Evolutionary conservation across 345 rosid species (phyloP), one percentile per base, ranked within the genome.

Genomic region (Acer yangbiense): DNA sequence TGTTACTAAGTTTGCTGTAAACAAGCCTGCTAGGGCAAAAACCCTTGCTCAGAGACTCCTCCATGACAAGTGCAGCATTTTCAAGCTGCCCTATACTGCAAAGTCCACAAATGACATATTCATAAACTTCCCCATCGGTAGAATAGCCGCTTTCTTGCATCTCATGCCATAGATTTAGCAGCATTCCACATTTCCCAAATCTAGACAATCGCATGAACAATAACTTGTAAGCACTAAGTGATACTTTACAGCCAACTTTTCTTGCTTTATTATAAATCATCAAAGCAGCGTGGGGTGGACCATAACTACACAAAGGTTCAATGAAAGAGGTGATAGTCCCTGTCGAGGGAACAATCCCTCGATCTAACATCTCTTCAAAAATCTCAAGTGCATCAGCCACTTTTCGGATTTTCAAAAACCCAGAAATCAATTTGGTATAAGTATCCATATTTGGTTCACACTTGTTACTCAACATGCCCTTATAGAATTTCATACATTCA

Each of bases 241-340:
- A 95, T 81, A 93, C 65, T 62, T 43, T 81, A 82, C 97, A 92
- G 16, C 98, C 96, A 2, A 77, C 89, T 80, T 88, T 92, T 77
- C 91, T 88, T 44, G 94, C 90, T 79, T 87, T 93, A 84, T 87
- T 85, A 83, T 92, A 93, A 44, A 95, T 82, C 81, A 78, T 80
- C 91, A 92, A 79, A 7, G 99, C 98, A 76, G 96, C 97, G 68
- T 92, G 85, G 23, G 99, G 99, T 41, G 99, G 98, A 81, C 99
- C 99, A 65, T 85, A 91, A 80, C 91, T 75, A 65, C 99, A 93
- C 44, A 95, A 82, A 21, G 89, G 92, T 76, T 90, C 80, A 44
- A 95, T 82, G 69, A 90, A 90, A 41, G 90, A 82, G 69, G 97
- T 93, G 39, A 92, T 29, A 5, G 73, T 82, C 78, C 97, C 94